These are phyloP conservation scores for Amanita pseudoporphyria DNA, from an alignment of 768 basidiomycete genomes.

Conservation along the genomic window DNA sequence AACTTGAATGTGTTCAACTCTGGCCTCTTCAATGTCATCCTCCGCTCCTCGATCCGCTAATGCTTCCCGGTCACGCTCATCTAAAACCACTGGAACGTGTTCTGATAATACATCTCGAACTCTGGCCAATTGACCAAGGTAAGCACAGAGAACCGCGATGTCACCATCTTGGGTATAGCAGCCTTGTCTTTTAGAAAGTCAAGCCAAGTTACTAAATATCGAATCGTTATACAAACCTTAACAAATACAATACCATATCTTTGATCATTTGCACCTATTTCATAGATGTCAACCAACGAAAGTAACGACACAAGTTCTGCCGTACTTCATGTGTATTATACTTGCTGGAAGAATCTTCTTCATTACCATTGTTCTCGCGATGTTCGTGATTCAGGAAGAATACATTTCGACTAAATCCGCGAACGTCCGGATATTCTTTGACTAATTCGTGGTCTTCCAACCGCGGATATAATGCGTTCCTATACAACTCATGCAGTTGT, in stretches of 20 bases:
- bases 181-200: constrained; percentile 23
- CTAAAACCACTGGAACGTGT: constrained; percentile 54
- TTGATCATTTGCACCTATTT: constrained; percentile 33
- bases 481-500: constrained; percentile 1
- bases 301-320: not conserved
- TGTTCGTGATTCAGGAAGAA: constrained; percentile 61
- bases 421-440: constrained; percentile 39
- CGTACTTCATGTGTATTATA: constrained; percentile 59
- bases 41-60: constrained; percentile 45
- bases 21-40: constrained; percentile 13
- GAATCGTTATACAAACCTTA: constrained; percentile 19
- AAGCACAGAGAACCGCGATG: constrained; percentile 38
- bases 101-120: constrained; percentile 27
- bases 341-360: constrained; percentile 56
- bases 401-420: constrained; percentile 53
- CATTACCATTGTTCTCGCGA: constrained; percentile 46
- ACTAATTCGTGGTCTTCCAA: constrained; percentile 52
- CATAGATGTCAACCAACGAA: not conserved
- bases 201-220: not conserved
- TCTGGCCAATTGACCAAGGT: constrained; percentile 34
- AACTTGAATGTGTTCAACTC: constrained; percentile 40
- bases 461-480: constrained; percentile 48
- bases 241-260: constrained; percentile 33
- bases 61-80: constrained; percentile 58
- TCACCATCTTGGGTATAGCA: constrained; percentile 36